Evolutionary conservation across 192 early-diverging fungal genomes (phyloP), one percentile per base, ranked within the genome.

Genomic region (Backusella macrospora): DNA sequence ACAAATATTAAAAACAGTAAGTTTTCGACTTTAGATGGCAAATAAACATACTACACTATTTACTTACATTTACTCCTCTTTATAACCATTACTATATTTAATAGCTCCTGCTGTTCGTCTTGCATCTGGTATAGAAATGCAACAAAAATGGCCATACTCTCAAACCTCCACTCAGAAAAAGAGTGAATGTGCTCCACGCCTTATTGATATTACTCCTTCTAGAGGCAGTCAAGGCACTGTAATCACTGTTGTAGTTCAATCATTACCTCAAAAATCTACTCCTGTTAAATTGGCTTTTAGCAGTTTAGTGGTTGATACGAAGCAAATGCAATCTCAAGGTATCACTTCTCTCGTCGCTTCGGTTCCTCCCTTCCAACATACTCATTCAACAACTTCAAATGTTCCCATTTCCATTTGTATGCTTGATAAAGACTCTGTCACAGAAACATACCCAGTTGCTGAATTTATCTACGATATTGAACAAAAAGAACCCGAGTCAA

Each of bases 251-350:
- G 71, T 70, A 1, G 8, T 78, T 6, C 72, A 78, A 38, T 48
- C 45, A 34, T 46, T 75, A 59, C 49, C 64, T 26, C 65, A 66
- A 21, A 26, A 55, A 14, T 26, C 43, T 38, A 47, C 23, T 9
- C 65, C 55, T 48, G 68, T 73, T 7, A 84, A 84, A 47, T 70
- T 86, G 10, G 85, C 77, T 9, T 86, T 86, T 29, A 84, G 80
- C 13, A 84, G 73, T 6, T 55, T 86, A 6, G 79, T 86, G 8
- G 85, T 86, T 40, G 83, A 86, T 26, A 86, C 85, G 3, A 84
- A 83, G 59, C 85, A 83, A 47, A 78, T 83, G 48, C 79, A 76
- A 44, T 71, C 75, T 45, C 80, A 82, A 52, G 80, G 79, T 55
- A 77, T 79, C 29, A 78, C 80, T 8, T 80, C 85, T 6, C 75